These are phyloP conservation scores for Fraxinus dipetala DNA, from an alignment of 305 asterid species.

Conservation along the genomic window DNA sequence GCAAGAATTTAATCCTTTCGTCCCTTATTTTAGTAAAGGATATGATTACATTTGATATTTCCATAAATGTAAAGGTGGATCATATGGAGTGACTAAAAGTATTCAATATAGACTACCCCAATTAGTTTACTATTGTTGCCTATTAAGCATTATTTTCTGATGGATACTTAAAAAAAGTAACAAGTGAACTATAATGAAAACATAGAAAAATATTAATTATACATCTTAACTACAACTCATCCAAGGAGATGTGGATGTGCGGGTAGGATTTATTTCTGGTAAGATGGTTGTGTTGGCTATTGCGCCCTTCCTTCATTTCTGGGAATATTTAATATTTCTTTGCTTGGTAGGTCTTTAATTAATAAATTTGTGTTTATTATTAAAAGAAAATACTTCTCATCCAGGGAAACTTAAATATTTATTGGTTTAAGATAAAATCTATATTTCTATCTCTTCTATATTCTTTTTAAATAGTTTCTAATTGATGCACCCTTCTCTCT, in stretches of 20 bases:
- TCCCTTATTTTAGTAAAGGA: not conserved
- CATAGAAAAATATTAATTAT: constrained; percentile 7
- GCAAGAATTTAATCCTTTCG: not conserved
- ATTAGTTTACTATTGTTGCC: constrained; percentile 6
- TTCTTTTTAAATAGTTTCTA: not conserved
- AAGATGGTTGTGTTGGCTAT: not conserved
- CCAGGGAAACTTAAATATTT: constrained; percentile 6
- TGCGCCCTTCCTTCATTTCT: not conserved
- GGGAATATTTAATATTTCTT: not conserved
- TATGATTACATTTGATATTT: not conserved
- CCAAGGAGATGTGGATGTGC: not conserved
- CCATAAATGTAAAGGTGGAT: not conserved
- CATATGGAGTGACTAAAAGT: not conserved
- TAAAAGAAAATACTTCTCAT: not conserved
- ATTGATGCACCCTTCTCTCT: constrained; percentile 12
- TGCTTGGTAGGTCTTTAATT: not conserved
- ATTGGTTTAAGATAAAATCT: not conserved
- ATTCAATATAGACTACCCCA: not conserved
- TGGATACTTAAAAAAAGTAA: constrained; percentile 11
- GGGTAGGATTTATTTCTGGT: not conserved
- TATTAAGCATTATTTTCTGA: constrained; percentile 18
- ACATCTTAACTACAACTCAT: not conserved
- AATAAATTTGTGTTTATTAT: not conserved
- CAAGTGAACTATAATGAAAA: not conserved
- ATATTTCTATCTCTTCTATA: not conserved